phyloP scores from a whole-genome alignment of 805 yeast genomes.

The Ogataea henricii region DNA sequence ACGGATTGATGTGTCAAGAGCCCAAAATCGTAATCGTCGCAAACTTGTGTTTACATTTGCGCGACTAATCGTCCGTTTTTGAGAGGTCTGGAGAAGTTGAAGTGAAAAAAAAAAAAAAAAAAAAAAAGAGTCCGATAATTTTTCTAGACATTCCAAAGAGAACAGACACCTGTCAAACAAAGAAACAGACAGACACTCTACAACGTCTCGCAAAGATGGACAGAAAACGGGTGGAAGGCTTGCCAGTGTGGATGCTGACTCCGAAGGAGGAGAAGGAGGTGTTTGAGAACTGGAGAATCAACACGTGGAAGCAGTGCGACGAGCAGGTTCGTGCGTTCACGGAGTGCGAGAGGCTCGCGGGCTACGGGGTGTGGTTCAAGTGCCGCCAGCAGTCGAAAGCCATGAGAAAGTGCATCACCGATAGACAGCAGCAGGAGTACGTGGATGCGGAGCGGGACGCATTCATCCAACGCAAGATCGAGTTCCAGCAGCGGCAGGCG shows the following conservation, averaged over 20 bases:
- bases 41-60: neutral
- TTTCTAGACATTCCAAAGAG: neutral
- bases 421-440: constrained; percentile 60
- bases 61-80: constrained; percentile 5
- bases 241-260: constrained; percentile 76
- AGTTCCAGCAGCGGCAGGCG: constrained; percentile 34
- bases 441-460: constrained; percentile 71
- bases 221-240: constrained; percentile 35
- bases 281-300: constrained; percentile 67
- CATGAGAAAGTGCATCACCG: constrained; percentile 63
- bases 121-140: neutral
- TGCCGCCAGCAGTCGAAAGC: constrained; percentile 61
- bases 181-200: too few species aligned
- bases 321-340: constrained; percentile 68
- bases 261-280: constrained; percentile 77
- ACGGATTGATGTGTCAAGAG: neutral
- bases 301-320: constrained; percentile 67
- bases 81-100: neutral
- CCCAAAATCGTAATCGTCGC: neutral
- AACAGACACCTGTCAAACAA: neutral
- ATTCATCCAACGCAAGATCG: constrained; percentile 58
- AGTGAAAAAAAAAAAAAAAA: neutral
- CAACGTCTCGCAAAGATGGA: constrained; percentile 20
- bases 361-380: constrained; percentile 65
- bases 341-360: constrained; percentile 62